Conservation (phyloP, 306 rosid species). For the Pyrus betulifolia region DNA sequence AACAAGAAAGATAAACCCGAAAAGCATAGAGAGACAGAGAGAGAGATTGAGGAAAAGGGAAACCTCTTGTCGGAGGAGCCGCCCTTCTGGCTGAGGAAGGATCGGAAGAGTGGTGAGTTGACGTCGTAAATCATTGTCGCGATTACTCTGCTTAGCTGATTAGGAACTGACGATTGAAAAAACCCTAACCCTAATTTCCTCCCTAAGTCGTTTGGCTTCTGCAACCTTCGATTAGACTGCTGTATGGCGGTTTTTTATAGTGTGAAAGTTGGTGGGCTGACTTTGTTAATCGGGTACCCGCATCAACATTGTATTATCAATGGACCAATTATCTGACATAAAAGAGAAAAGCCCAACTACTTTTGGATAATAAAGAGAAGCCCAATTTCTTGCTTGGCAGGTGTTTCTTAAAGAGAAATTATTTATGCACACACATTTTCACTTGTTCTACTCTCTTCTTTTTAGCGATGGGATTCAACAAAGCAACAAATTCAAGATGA, state of each 20-base stretch:
- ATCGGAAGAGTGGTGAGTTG: slow-evolving; percentile 91
- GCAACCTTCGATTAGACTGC: not conserved
- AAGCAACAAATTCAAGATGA: not conserved
- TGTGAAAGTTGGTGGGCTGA: not conserved
- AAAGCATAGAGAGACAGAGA: not conserved
- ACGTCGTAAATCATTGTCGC: slow-evolving; percentile 88
- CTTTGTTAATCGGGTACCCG: not conserved
- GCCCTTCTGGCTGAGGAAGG: slow-evolving; percentile 98
- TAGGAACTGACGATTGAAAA: not conserved
- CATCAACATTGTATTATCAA: not conserved
- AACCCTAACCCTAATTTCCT: slow-evolving; percentile 42
- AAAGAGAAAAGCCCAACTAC: not conserved
- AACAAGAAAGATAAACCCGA: not conserved
- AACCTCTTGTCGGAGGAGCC: slow-evolving; percentile 92
- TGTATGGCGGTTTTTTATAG: not conserved
- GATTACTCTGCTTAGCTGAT: not conserved
- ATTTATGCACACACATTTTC: not conserved
- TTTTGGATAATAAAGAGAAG: not conserved
- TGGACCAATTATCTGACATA: not conserved
- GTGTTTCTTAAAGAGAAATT: not conserved
- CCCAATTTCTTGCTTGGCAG: not conserved
- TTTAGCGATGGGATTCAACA: no score
- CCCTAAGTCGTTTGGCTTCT: not conserved
- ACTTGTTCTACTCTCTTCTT: no score
- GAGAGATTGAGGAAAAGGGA: not conserved